A percentile compares a stretch with the other conserved stretches of the same genome.
Conservation (phyloP, 2,329 filamentous ascomycete species). For the Sphaerostilbella broomeana region DNA sequence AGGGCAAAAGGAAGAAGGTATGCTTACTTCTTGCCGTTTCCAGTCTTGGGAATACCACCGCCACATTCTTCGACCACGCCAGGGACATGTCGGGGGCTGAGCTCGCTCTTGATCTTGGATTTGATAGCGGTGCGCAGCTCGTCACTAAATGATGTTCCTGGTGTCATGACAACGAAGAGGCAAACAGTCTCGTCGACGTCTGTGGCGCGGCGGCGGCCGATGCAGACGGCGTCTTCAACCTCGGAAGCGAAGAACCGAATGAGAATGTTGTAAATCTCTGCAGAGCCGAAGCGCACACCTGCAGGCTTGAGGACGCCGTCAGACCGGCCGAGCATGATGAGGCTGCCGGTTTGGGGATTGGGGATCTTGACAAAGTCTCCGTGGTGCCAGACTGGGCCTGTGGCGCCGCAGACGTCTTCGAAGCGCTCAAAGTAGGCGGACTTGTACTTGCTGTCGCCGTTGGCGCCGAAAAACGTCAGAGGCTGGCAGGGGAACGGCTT, state of each 20-base stretch:
- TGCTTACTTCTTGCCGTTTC: slow-evolving; percentile 89
- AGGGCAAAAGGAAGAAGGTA: neutral
- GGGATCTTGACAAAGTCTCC: slow-evolving; percentile 75
- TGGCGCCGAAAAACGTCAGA: slow-evolving; percentile 73
- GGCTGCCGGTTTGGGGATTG: slow-evolving; percentile 64
- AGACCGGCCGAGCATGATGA: slow-evolving; percentile 86
- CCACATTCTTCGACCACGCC: slow-evolving; percentile 71
- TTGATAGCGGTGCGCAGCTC: slow-evolving; percentile 60
- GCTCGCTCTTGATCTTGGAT: slow-evolving; percentile 61
- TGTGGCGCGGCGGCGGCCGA: slow-evolving; percentile 64
- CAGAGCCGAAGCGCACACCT: slow-evolving; percentile 85
- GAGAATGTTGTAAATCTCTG: slow-evolving; percentile 95
- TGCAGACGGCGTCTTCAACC: slow-evolving; percentile 80
- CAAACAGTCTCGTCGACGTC: slow-evolving; percentile 83
- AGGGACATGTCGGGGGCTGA: slow-evolving; percentile 87
- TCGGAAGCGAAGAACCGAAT: slow-evolving; percentile 72
- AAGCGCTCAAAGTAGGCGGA: slow-evolving; percentile 87
- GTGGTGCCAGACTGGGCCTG: slow-evolving; percentile 71
- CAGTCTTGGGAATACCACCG: slow-evolving; percentile 80
- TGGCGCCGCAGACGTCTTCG: slow-evolving; percentile 33
- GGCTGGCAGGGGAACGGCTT: slow-evolving; percentile 87
- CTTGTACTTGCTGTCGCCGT: slow-evolving; percentile 63
- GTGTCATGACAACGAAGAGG: slow-evolving; percentile 74
- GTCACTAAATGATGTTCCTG: slow-evolving; percentile 48
- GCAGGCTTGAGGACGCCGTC: slow-evolving; percentile 91